Evolutionary conservation across 306 rosid genomes (phyloP), one percentile per base, ranked within the genome.

Genomic region (Pterocarpus macrocarpus): DNA sequence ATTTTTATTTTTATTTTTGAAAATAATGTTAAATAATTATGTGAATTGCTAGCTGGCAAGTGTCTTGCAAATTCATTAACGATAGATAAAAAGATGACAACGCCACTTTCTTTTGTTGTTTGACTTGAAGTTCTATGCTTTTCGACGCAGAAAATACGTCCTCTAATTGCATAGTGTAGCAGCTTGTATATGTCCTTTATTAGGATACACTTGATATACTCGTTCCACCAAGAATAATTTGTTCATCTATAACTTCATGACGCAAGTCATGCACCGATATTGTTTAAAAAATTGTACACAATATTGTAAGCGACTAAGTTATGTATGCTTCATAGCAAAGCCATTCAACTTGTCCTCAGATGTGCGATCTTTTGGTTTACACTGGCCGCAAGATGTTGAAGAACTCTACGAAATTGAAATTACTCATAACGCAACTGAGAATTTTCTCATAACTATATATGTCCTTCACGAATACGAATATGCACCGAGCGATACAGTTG

Each of bases 51-150:
- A 64, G 69, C 62, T 32, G 12, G 53, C 53, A 0, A 47, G 15
- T 4, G 11, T 39, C 61, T 63, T 0, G 30, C 79, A 63, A 64
- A 12, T 52, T 47, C 66, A 12, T 49, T 38, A 80, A 50, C 39
- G 36, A n/a, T 36, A 10, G 57, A 80, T 38, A 72, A 52, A 73
- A 80, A 53, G 75, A 80, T 73, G 69, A 75, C 22, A 49, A 66
- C 41, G 83, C 59, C 56, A 8, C 38, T 73, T 50, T 2, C 76
- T 71, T 74, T 66, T 12, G 64, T 59, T 61, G 64, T 79, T 80
- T 80, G 80, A 75, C 71, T 69, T 41, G n/a, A 39, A 13, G 12
- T 62, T 68, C 49, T 17, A 52, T 32, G 8, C 43, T 32, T 69
- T n/a, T 45, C 50, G 33, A 10, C 53, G 53, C 4, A 75, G 64